Evolutionary conservation across 2,329 filamentous ascomycete genomes (phyloP), one percentile per base, ranked within the genome.

Genomic region (Ceratocystis harringtonii): DNA sequence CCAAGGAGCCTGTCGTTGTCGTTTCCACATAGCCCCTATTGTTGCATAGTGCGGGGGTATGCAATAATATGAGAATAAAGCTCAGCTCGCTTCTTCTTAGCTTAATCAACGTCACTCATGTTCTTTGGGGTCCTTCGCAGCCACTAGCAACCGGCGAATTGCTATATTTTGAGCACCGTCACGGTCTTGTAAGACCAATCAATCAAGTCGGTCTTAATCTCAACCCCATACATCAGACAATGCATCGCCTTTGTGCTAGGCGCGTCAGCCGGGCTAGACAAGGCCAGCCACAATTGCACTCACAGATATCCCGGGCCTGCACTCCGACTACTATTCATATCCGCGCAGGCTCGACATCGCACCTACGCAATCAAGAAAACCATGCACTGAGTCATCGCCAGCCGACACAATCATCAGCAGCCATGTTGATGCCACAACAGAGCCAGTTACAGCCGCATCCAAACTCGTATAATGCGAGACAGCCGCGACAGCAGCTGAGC

Each of bases 41-140:
- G 45, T 64, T 66, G 61, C 65, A 57, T 63, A 48, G 61, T 61
- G 55, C 60, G 61, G 65, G 44, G 62, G 45, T 64, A 66, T 64
- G 36, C 43, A 30, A 30, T 28, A 61, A 64, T 64, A 6, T 58
- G 25, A 32, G n/a, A 22, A 19, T n/a, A 19, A 50, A 52, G 25
- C 52, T 28, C 55, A 30, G 6, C 55, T 30, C 28, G 17, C 25
- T 58, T 58, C 28, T 57, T 58, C 32, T 19, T 30, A 58, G 55
- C 55, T 58, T 19, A 25, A 32, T 58, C 15, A 52, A 52, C 48
- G 48, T 52, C 48, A 52, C 48, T 4, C 19, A n/a, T 8, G 55
- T 17, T 36, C n/a, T 25, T 52, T 12, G n/a, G 48, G n/a, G 28
- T 32, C 7, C 48, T 25, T 19, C 8, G 17, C 28, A 58, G 7